Evolutionary conservation across 129 eudicot species (phyloP).

Genomic region (Escallonia herrerae): DNA sequence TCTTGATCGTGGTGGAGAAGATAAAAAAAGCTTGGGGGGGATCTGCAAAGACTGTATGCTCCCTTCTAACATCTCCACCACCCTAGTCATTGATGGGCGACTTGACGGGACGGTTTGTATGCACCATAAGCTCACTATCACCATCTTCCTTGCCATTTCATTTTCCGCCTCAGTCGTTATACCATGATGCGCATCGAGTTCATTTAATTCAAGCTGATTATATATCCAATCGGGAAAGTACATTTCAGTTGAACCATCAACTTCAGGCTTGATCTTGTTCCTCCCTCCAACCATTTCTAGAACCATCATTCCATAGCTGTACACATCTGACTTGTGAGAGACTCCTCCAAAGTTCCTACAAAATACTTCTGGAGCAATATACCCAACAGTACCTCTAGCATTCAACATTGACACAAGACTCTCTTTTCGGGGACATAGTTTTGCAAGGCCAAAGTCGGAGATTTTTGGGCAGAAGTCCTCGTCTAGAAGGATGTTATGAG

Average conservation of each 20-base stretch:
- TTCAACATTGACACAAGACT: no score
- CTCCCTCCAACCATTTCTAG: no score
- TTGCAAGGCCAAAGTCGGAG: no score
- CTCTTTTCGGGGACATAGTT: no score
- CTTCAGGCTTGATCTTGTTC: no score
- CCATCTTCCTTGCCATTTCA: conserved; percentile 37
- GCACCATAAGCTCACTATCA: conserved; percentile 56
- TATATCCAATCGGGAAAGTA: conserved; percentile 51
- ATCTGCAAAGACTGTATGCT: conserved; percentile 26
- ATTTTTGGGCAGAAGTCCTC: no score
- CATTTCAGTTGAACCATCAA: not conserved
- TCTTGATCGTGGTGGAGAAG: conserved; percentile 10
- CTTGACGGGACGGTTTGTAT: conserved; percentile 38
- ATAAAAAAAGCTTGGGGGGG: conserved; percentile 34
- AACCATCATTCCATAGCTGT: no score
- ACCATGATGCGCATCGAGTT: not conserved
- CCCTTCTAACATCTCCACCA: conserved; percentile 57
- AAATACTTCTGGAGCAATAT: no score
- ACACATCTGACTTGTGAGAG: no score
- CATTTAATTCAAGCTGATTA: conserved; percentile 23
- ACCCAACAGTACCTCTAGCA: no score
- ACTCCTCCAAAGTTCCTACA: no score
- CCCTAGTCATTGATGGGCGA: conserved; percentile 45
- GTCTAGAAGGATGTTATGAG: no score
- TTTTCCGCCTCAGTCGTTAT: conserved; percentile 22